These are phyloP conservation scores for Sutorius eximius DNA, from an alignment of 1,284 basidiomycete species.

Conservation along the genomic window DNA sequence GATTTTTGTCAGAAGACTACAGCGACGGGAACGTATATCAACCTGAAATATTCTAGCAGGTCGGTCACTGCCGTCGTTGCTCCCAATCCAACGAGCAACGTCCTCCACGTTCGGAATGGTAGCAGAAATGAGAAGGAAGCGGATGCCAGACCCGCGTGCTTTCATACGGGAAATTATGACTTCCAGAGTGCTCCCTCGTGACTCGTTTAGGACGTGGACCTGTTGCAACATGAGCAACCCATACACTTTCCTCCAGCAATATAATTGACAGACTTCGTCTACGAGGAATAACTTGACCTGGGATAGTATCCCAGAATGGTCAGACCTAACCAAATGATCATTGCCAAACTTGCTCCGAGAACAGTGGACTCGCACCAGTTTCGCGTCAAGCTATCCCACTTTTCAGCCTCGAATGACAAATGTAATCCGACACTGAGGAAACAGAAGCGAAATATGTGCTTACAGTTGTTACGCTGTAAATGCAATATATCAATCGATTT, in stretches of 20 bases:
- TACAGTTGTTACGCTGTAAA: conserved; percentile 72
- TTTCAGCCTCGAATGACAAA: conserved; percentile 69
- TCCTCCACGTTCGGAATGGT: conserved; percentile 94
- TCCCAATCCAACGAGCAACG: conserved; percentile 88
- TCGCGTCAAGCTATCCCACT: conserved; percentile 90
- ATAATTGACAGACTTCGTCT: conserved; percentile 68
- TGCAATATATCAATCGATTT: conserved; percentile 3
- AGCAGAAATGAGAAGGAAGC: conserved; percentile 89
- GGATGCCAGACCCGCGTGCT: conserved; percentile 61
- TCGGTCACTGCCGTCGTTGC: conserved; percentile 32
- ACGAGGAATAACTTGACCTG: conserved; percentile 80
- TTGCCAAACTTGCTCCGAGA: conserved; percentile 6
- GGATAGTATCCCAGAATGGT: conserved; percentile 64
- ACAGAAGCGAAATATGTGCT: conserved; percentile 14
- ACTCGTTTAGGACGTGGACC: conserved; percentile 92
- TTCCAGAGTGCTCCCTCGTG: conserved; percentile 88
- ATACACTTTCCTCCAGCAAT: background rate
- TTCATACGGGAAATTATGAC: conserved; percentile 95
- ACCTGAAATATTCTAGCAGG: conserved; percentile 78
- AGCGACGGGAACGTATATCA: conserved; percentile 6
- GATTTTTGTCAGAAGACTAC: background rate
- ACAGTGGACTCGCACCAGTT: conserved; percentile 59
- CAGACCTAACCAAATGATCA: conserved; percentile 47
- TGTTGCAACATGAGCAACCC: conserved; percentile 31
- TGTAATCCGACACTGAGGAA: conserved; percentile 4